A percentile compares a stretch with the other conserved stretches of the same genome.
Evolutionary conservation across 2,329 filamentous ascomycete species (phyloP).

Genomic region (Xenoacremonium recifei): DNA sequence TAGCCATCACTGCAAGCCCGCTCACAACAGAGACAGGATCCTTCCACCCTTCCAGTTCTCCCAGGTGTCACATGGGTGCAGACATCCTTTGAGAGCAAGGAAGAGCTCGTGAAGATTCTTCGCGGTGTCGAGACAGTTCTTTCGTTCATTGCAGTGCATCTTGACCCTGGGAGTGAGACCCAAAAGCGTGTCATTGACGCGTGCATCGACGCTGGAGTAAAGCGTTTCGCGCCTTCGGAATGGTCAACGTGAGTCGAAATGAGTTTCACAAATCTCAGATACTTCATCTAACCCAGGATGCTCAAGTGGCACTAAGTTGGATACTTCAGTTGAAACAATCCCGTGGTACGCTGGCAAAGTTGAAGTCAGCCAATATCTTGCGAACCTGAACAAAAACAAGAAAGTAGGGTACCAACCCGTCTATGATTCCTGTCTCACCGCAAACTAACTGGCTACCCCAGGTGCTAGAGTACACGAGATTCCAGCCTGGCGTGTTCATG

Average conservation of each 20-base stretch:
- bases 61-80: constrained; percentile 37
- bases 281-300: not conserved
- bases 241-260: constrained; percentile 39
- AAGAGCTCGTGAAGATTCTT: constrained; percentile 35
- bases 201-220: constrained; percentile 56
- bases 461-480: constrained; percentile 54
- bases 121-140: constrained; percentile 48
- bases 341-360: constrained; percentile 51
- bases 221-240: constrained; percentile 60
- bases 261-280: not conserved
- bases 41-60: not conserved
- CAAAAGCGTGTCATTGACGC: constrained; percentile 60
- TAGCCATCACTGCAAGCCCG: not conserved
- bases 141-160: constrained; percentile 42
- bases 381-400: constrained; percentile 45
- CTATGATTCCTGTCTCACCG: no score
- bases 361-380: constrained; percentile 46
- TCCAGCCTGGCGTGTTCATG: constrained; percentile 52
- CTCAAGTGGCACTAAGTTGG: constrained; percentile 7
- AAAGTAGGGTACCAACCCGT: constrained; percentile 27
- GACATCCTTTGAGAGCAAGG: constrained; percentile 43
- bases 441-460: constrained; percentile 16
- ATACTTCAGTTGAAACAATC: constrained; percentile 32
- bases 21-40: constrained; percentile 2
- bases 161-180: constrained; percentile 33